A percentile compares a stretch with the other conserved stretches of the same genome.
phyloP scores from a whole-genome alignment of 2,329 filamentous ascomycete genomes.

The Gremmenia infestans region DNA sequence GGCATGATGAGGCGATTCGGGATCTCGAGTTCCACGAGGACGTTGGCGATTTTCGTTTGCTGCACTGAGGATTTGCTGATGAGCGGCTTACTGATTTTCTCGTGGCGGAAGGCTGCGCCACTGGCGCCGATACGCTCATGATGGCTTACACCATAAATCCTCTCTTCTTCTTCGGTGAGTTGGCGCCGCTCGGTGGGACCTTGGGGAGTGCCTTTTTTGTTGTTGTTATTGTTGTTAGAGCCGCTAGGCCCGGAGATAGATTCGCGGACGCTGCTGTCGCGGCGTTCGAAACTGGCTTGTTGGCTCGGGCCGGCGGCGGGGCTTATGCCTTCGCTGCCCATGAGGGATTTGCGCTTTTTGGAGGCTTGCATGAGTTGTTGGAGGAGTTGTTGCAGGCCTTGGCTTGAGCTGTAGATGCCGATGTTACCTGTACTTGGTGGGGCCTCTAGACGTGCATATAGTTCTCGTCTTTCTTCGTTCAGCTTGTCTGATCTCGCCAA shows the following conservation, averaged over 20 bases:
- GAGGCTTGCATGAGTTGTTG: conserved; percentile 74
- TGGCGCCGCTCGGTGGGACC: conserved; percentile 54
- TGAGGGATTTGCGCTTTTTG: conserved; percentile 77
- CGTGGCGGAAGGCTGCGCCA: conserved; percentile 85
- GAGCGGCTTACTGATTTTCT: conserved; percentile 73
- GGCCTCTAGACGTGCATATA: conserved; percentile 82
- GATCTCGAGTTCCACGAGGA: conserved; percentile 67
- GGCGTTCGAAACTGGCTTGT: conserved; percentile 33
- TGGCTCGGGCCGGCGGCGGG: conserved; percentile 34
- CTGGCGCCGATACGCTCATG: conserved; percentile 74
- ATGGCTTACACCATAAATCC: conserved; percentile 76
- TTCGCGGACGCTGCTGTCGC: conserved; percentile 33
- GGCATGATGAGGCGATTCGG: conserved; percentile 67
- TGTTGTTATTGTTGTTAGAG: conserved; percentile 26
- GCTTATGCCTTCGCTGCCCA: conserved; percentile 54
- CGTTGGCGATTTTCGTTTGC: conserved; percentile 68
- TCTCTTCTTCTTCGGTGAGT: conserved; percentile 70
- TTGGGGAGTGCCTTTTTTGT: conserved; percentile 26
- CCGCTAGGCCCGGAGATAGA: conserved; percentile 31
- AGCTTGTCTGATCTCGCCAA: conserved; percentile 80
- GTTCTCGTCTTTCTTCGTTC: conserved; percentile 80
- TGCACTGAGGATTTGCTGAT: conserved; percentile 72
- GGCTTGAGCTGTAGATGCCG: conserved; percentile 72
- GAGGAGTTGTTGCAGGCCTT: conserved; percentile 73
- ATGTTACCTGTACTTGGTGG: conserved; percentile 67